Evolutionary conservation across 805 yeast species (phyloP).

Genomic region (Monosporozyma unispora): DNA sequence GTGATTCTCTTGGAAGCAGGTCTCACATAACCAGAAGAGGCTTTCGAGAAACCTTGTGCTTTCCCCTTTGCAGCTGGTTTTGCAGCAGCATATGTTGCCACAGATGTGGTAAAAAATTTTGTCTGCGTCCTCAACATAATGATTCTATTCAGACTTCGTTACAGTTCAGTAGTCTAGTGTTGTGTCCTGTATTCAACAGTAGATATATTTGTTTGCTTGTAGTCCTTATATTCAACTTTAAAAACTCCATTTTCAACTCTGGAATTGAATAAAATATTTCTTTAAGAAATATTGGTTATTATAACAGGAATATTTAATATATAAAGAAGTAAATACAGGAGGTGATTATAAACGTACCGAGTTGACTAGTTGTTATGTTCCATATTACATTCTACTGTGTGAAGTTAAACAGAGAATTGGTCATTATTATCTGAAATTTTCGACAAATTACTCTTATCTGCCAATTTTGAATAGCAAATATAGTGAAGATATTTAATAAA

Average conservation of each 20-base stretch:
- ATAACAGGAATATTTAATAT: not conserved
- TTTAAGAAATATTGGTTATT: not conserved
- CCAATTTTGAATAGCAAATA: not conserved
- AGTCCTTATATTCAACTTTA: not conserved
- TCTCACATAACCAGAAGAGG: constrained; percentile 9
- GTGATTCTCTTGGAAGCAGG: constrained; percentile 21
- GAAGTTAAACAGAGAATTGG: not conserved
- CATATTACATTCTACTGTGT: not conserved
- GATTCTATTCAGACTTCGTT: not conserved
- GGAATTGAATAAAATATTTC: not conserved
- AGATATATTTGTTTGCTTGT: not conserved
- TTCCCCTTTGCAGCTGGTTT: constrained; percentile 11
- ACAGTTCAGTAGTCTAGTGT: not conserved
- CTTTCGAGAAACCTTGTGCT: constrained; percentile 26
- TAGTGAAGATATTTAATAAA: constrained; percentile 30
- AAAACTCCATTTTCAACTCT: not conserved
- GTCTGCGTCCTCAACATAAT: constrained; percentile 15
- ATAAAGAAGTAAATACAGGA: not conserved
- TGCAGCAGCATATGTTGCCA: constrained; percentile 11
- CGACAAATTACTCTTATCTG: not conserved
- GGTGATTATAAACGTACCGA: not conserved
- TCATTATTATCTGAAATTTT: not conserved
- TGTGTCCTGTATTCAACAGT: not conserved
- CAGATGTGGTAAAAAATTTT: constrained; percentile 12
- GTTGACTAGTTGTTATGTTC: not conserved